Evolutionary conservation across 2,329 filamentous ascomycete genomes (phyloP), one percentile per base, ranked within the genome.

Genomic region (Fusarium haematococcum): DNA sequence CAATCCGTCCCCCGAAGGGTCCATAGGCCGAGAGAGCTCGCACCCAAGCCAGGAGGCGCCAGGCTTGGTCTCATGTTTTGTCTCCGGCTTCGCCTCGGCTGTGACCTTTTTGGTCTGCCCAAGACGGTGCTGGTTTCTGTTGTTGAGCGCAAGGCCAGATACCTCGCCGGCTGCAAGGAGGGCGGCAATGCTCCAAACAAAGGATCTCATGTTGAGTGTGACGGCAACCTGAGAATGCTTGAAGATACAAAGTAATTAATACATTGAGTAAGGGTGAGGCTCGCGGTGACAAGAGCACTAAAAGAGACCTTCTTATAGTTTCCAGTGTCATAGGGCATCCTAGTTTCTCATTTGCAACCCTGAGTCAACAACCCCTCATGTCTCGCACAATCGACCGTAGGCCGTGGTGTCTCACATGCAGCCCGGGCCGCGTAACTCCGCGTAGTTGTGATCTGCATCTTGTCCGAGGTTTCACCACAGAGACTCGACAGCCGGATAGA

Each of bases 1-100:
- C 16, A 83, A 66, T 0, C 78, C 77, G 50, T 83, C 81, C 2
- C 27, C 20, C 1, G 67, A 67, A 3, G 82, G 82, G 27, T 80
- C 74, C 13, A 82, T 43, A 1, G 76, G 68, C 0, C 76, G 77
- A 0, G 81, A 76, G 13, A 82, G 77, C 10, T 81, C 69, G 59
- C 82, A 83, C 54, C 37, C 32, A 5, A 52, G 56, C 16, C 25
- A 45, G 5, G 16, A 52, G 4, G 6, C 9, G 13, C 45, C 33
- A 18, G 48, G 25, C 6, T 30, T 30, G 27, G 14, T 5, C 6
- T 27, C 45, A 43, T 20, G n/a, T 9, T 25, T 25, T 66, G n/a
- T 4, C 0, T 4, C 32, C 2, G 30, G 9, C 30, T 32, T 10
- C 6, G n/a, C 10, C 9, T 20, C 10, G 4, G 8, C 33, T 8